Base-by-base conservation (phyloP, 805 yeast genomes). In the Candida mattraensis region DNA sequence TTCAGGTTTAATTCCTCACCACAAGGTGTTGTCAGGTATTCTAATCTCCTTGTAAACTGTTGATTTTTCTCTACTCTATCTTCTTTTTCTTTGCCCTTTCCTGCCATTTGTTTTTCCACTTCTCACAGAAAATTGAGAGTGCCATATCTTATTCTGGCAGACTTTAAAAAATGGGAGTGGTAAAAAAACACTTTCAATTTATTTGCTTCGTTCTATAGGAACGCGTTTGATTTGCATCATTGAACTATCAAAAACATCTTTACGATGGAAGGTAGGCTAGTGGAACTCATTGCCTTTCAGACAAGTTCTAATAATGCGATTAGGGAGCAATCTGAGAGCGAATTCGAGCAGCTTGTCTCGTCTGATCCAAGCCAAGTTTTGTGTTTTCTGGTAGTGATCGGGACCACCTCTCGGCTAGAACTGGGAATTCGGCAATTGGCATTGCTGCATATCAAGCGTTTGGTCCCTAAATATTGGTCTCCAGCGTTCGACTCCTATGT, bases 391-490 rank as follows among this genome's bases (percentile, higher is more conserved):
- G 61, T 72, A 12, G 52, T 61, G 28, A 54, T 75, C 15, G 74
- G 80, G 0, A 17, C 58, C 2, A 48, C 64, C 34, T 30, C 45
- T 1, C 18, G 45, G 3, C 17, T 51, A 1, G 58, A 65, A 0
- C 33, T 69, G 2, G 57, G 70, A 4, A 39, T 69, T 0, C 66
- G 83, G 47, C 95, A 83, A 56, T 68, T 83, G 27, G 72, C 83
- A 11, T 58, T 88, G 24, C 61, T 87, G 21, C 79, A 83, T 42
- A 56, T 86, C 47, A 82, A 84, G 51, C 68, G 83, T 35, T 56
- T 82, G 12, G 82, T 86, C 1, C 83, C 88, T 0, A 63, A 69
- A 47, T 78, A 74, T 50, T 89, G 98, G 98, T 78, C 88, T 11
- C 75, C 88, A 6, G 95, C 85, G 0, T 87, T 88, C 57, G 80